phyloP scores from a whole-genome alignment of 441 rosid species.

The Gossypium trilobum region DNA sequence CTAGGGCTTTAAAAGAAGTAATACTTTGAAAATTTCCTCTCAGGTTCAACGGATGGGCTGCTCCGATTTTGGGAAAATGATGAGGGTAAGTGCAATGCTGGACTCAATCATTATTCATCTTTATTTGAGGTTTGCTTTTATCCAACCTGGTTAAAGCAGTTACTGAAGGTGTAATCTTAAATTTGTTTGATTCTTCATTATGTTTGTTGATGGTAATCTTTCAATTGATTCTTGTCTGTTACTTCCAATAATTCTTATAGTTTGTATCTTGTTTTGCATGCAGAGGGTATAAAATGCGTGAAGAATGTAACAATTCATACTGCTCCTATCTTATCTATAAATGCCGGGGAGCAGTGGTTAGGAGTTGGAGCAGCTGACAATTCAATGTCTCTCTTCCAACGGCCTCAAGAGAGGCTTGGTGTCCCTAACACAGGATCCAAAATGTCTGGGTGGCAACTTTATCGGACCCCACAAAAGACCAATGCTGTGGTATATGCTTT shows the following conservation, averaged over 20 bases:
- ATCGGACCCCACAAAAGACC: slow-evolving; percentile 80
- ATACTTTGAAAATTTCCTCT: slow-evolving; percentile 18
- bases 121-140: neutral
- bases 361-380: slow-evolving; percentile 97
- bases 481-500: slow-evolving; percentile 69
- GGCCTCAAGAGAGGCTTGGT: slow-evolving; percentile 74
- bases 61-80: slow-evolving; percentile 96
- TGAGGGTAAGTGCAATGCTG: slow-evolving; percentile 45
- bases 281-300: slow-evolving; percentile 76
- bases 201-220: neutral
- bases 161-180: neutral
- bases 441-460: slow-evolving; percentile 92
- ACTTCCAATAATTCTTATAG: neutral
- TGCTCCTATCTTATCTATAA: slow-evolving; percentile 69
- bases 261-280: slow-evolving; percentile 11
- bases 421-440: slow-evolving; percentile 55
- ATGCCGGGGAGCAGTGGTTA: slow-evolving; percentile 86
- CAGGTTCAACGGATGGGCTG: slow-evolving; percentile 96
- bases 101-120: neutral
- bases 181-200: neutral
- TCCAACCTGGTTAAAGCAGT: slow-evolving; percentile 4
- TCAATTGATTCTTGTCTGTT: neutral
- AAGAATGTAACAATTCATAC: slow-evolving; percentile 81
- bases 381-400: slow-evolving; percentile 93
- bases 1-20: neutral